Base-by-base conservation (phyloP, 768 basidiomycete species). In the Strobilomyces confusus region DNA sequence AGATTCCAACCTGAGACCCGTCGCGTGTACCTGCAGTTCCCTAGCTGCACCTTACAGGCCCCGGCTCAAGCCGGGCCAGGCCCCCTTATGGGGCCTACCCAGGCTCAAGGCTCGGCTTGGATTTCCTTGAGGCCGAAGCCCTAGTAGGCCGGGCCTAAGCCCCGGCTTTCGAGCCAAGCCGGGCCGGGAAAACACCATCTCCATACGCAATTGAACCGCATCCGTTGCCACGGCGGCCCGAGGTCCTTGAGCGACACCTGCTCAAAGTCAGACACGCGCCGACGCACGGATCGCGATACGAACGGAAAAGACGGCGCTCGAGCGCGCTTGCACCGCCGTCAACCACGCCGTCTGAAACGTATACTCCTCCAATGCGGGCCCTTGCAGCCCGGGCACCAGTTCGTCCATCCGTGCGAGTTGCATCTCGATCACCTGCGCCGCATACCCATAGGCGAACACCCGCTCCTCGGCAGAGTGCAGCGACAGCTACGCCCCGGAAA, bases 391-490 rank as follows among this genome's bases (percentile, higher is more conserved):
- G 2, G 61, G 56, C 15, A 78, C 44, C 41, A 88, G 49, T 15
- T 70, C 65, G 49, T 87, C 82, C 49, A 88, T 66, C 53, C 73
- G 78, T 4, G 69, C 66, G 9, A 87, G 61, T 58, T 89, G 83
- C 22, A 68, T 68, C 19, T 84, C 80, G 1, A 86, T 70, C 4
- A 90, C 76, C 41, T 77, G 75, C 3, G 77, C 64, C 6, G 75
- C 71, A 61, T 88, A 88, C 85, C 88, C 90, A 68, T 92, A 91
- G 3, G 89, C 85, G 56, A 89, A 81, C 0, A 85, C 73, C 32
- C 73, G 79, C 62, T 93, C 91, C 40, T 86, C 80, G 1, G 75
- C 67, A 20, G 80, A 74, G 60, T 91, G 89, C 7, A 93, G 67
- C 42, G 88, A 86, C 20, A 91, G 68, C 65, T 92, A 87, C 56